Evolutionary conservation across 2,329 filamentous ascomycete genomes (phyloP).

Genomic region (Ophiocordyceps polyrhachis-furcata): DNA sequence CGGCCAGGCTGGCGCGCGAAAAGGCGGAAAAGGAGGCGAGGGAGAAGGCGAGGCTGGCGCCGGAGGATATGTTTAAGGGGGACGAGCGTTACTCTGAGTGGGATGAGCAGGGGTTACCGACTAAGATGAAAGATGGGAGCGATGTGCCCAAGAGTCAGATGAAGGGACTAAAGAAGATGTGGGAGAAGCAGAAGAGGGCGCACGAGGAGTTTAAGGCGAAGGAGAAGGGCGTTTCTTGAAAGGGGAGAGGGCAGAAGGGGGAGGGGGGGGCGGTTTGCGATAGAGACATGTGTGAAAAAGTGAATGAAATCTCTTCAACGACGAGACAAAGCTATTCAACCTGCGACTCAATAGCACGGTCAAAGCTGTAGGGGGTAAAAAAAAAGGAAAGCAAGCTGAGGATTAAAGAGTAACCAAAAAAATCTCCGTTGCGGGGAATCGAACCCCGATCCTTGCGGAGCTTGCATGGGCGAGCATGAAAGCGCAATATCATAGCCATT

Average conservation of each 20-base stretch:
- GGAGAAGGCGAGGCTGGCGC: slow-evolving; percentile 37
- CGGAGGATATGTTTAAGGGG: slow-evolving; percentile 35
- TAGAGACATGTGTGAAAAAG: too few relatives aligned
- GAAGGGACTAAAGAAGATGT: slow-evolving; percentile 79
- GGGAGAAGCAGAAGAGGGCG: slow-evolving; percentile 76
- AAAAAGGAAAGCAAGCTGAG: too few relatives aligned
- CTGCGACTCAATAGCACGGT: too few relatives aligned
- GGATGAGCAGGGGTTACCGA: slow-evolving; percentile 70
- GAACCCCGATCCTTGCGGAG: slow-evolving; percentile 8
- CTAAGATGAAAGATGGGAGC: slow-evolving; percentile 55
- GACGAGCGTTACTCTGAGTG: slow-evolving; percentile 50
- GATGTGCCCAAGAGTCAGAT: slow-evolving; percentile 61
- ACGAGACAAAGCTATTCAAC: too few relatives aligned
- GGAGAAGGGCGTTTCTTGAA: not conserved
- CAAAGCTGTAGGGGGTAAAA: too few relatives aligned
- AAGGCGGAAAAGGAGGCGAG: slow-evolving; percentile 33
- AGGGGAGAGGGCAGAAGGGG: not conserved
- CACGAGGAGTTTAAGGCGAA: slow-evolving; percentile 36
- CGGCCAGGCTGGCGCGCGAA: slow-evolving; percentile 29
- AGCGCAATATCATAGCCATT: slow-evolving; percentile 9
- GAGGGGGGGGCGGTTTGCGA: not conserved
- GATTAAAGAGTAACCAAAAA: not conserved
- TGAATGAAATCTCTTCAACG: too few relatives aligned
- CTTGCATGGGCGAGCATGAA: slow-evolving; percentile 3
- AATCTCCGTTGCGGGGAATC: slow-evolving; percentile 8